Percentiles rank a stretch among this genome's conserved stretches.
Evolutionary conservation across 768 basidiomycete genomes (phyloP).

Genomic region (Flagelloscypha sp.): DNA sequence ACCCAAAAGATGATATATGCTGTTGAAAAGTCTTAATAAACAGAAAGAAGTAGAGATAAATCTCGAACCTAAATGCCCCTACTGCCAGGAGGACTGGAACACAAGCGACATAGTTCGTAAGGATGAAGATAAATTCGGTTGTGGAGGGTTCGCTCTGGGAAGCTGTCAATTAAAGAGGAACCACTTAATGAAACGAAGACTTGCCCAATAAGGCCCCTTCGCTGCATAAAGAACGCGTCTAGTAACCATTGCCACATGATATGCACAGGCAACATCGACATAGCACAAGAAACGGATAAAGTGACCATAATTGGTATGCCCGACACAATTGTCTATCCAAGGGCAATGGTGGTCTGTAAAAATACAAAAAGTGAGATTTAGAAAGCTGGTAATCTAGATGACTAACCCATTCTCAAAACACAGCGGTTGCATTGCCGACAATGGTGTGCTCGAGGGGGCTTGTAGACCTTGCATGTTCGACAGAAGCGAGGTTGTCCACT

Average conservation of each 20-base stretch:
- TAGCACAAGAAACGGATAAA: conserved; percentile 89
- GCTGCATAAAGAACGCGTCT: conserved; percentile 47
- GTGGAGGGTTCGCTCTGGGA: conserved; percentile 60
- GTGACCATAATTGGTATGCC: conserved; percentile 83
- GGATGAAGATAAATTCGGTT: conserved; percentile 71
- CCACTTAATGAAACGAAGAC: conserved; percentile 10
- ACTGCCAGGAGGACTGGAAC: conserved; percentile 81
- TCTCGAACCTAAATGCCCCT: conserved; percentile 75
- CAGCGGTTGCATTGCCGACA: conserved; percentile 82
- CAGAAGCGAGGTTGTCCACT: conserved; percentile 82
- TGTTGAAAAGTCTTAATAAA: conserved; percentile 17
- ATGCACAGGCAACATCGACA: conserved; percentile 83
- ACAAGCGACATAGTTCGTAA: conserved; percentile 81
- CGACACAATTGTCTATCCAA: conserved; percentile 93
- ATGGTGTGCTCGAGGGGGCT: conserved; percentile 88
- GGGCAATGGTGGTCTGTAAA: conserved; percentile 79
- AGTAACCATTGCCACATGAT: conserved; percentile 81
- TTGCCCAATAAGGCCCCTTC: conserved; percentile 43
- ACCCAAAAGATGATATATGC: conserved; percentile 80
- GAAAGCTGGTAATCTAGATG: neutral
- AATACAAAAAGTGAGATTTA: conserved; percentile 6
- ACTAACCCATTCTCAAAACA: conserved; percentile 81
- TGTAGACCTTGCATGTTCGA: conserved; percentile 75
- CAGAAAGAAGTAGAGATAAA: neutral
- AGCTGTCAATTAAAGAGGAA: neutral